Conservation (phyloP, 345 rosid genomes). For the Anacardium occidentale region DNA sequence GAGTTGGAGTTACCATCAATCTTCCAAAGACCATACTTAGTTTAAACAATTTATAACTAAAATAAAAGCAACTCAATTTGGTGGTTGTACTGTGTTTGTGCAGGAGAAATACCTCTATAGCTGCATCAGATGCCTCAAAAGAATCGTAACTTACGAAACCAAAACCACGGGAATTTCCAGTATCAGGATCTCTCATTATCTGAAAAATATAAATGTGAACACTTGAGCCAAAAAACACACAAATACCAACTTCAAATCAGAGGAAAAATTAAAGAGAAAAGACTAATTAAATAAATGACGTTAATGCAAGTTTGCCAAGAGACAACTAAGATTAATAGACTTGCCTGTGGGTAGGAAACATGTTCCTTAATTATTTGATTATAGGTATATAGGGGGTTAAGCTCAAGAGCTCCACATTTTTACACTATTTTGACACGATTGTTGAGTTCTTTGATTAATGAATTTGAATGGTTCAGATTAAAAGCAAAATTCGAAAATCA, state of each 20-base stretch:
- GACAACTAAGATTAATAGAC: neutral
- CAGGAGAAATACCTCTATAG: slow-evolving; percentile 69
- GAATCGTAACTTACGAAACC: slow-evolving; percentile 99
- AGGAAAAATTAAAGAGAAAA: neutral
- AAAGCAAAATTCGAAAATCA: neutral
- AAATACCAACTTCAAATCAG: neutral
- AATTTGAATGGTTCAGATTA: no score
- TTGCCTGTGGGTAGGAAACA: no score
- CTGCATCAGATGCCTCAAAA: slow-evolving; percentile 98
- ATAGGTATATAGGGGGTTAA: no score
- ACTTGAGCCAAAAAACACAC: slow-evolving; percentile 18
- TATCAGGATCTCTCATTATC: slow-evolving; percentile 99
- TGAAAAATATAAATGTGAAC: slow-evolving; percentile 27
- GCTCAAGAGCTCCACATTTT: no score
- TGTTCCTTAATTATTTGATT: no score
- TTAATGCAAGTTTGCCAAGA: neutral
- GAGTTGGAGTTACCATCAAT: neutral
- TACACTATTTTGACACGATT: no score
- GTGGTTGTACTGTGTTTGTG: neutral
- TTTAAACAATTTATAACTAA: neutral
- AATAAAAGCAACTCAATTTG: neutral
- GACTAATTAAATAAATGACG: no score
- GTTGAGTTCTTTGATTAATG: no score
- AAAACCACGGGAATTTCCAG: slow-evolving; percentile 95
- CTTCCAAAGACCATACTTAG: neutral